Base-by-base conservation (phyloP, 2,329 filamentous ascomycete genomes). In the Aspergillus unguis region DNA sequence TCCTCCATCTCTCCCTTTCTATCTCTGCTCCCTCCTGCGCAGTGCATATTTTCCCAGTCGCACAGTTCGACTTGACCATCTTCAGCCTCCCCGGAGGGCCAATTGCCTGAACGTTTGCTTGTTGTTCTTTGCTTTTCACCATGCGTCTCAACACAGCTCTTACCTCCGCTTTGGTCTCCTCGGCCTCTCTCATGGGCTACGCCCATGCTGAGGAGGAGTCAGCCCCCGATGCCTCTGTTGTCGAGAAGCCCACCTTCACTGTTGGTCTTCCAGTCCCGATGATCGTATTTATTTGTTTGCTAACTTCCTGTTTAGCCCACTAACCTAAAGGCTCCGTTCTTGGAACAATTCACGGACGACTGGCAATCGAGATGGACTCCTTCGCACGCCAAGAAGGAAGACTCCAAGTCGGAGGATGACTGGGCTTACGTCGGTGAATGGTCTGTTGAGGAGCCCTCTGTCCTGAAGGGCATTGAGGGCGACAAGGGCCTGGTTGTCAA, bases 401-500 rank as follows among this genome's bases (percentile, higher is more conserved):
- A 88, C 67, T 84, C 86, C 62, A 83, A 82, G 71, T 85, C 85
- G 58, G 85, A 86, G 56, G 90, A 95, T 62, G 92, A 97, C 71
- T 97, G 94, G 94, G 91, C 92, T 51, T 99, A 96, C 73, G 85
- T 97, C 59, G 94, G 94, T 75, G 89, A 91, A 75, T 99, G 94
- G 94, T 78, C 90, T 46, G 94, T 96, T 57, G 94, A 99, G 80
- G 94, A 97, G 83, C 94, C 94, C 49, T 78, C 78, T 57, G 85
- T 94, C 68, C 87, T 88, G 75, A 95, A 94, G 80, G 94, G 91
- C 65, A 94, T 96, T 65, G 86, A 91, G 67, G 91, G 90, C 59
- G 92, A 97, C 78, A 95, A 95, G 80, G 94, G 92, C 75, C 85
- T 99, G 65, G 92, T 99, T 59, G 85, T 97, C 76, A 99, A 99